phyloP scores from a whole-genome alignment of 1,284 basidiomycete genomes.

The Apiotrichum mycotoxinovorans region DNA sequence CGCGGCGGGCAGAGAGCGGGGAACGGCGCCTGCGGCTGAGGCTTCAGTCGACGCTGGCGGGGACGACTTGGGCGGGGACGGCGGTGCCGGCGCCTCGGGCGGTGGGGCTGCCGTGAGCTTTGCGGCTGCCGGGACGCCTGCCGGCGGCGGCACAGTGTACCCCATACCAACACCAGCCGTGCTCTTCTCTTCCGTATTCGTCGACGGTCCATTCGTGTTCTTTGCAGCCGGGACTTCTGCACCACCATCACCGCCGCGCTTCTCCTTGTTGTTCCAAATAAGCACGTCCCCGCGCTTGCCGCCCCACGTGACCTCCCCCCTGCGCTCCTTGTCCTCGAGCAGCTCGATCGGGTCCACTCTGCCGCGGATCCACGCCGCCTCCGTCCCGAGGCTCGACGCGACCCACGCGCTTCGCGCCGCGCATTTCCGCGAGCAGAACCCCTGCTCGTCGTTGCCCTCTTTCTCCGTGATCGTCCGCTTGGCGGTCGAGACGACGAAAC shows the following conservation, averaged over 20 bases:
- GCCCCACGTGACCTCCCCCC: constrained; percentile 18
- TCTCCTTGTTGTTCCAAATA: constrained; percentile 4
- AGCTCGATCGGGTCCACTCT: constrained; percentile 18
- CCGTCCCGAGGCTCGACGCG: constrained; percentile 22
- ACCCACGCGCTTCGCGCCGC: constrained; percentile 28
- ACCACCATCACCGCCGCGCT: background rate
- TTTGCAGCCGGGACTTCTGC: background rate
- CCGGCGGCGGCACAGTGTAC: no score
- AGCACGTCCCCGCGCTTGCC: constrained; percentile 12
- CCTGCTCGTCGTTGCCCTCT: constrained; percentile 38
- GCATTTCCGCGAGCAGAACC: constrained; percentile 32
- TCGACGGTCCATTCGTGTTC: no score
- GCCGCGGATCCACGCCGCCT: constrained; percentile 34
- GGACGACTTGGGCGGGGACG: background rate
- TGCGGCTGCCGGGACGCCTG: no score
- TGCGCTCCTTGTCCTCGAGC: constrained; percentile 33
- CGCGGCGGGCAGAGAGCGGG: background rate
- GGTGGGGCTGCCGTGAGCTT: background rate
- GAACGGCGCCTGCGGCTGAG: background rate
- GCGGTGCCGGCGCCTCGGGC: background rate
- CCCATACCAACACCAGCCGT: no score
- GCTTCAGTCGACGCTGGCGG: no score
- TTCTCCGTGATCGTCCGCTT: constrained; percentile 29
- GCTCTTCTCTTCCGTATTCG: no score
- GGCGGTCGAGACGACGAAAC: constrained; percentile 26